Percentiles rank a stretch among this genome's conserved stretches.
These are phyloP conservation scores for Fusarium setosum DNA, from an alignment of 2,329 filamentous ascomycete genomes.

Conservation along the genomic window DNA sequence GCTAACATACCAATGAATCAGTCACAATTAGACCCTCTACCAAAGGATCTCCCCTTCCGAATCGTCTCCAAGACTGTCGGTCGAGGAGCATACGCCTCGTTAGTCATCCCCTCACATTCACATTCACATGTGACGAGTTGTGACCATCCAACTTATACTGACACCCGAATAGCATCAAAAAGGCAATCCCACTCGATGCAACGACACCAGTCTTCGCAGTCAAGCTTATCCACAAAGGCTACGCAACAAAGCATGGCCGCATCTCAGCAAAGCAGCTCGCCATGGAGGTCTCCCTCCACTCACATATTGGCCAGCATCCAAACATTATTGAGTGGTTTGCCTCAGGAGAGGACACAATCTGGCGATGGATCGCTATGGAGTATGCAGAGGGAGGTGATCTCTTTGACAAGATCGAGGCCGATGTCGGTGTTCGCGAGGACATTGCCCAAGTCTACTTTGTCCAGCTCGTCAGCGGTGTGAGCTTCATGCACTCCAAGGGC, in stretches of 20 bases:
- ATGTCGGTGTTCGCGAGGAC: slow-evolving; percentile 92
- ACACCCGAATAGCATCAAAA: slow-evolving; percentile 78
- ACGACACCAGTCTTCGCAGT: slow-evolving; percentile 88
- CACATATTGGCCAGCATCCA: slow-evolving; percentile 86
- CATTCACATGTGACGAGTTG: not conserved
- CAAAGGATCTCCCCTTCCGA: slow-evolving; percentile 87
- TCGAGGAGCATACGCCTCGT: slow-evolving; percentile 97
- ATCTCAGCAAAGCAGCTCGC: slow-evolving; percentile 89
- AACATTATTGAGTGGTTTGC: slow-evolving; percentile 96
- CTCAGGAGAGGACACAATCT: slow-evolving; percentile 84
- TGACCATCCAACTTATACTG: slow-evolving; percentile 12
- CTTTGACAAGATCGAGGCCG: slow-evolving; percentile 99
- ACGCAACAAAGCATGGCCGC: slow-evolving; percentile 88
- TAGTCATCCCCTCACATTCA: slow-evolving; percentile 45
- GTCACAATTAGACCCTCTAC: slow-evolving; percentile 91
- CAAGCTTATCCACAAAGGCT: slow-evolving; percentile 98
- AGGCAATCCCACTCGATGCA: slow-evolving; percentile 80
- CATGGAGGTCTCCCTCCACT: slow-evolving; percentile 92
- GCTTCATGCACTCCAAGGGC: slow-evolving; percentile 96
- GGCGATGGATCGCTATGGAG: slow-evolving; percentile 99
- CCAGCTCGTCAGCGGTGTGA: slow-evolving; percentile 89
- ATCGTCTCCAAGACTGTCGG: slow-evolving; percentile 97
- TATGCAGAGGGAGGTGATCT: slow-evolving; percentile 94
- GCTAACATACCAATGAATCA: slow-evolving; percentile 62
- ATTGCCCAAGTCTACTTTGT: slow-evolving; percentile 97